These are phyloP conservation scores for Phytophthora pini DNA, from an alignment of 352 stramenopile species.

Conservation along the genomic window DNA sequence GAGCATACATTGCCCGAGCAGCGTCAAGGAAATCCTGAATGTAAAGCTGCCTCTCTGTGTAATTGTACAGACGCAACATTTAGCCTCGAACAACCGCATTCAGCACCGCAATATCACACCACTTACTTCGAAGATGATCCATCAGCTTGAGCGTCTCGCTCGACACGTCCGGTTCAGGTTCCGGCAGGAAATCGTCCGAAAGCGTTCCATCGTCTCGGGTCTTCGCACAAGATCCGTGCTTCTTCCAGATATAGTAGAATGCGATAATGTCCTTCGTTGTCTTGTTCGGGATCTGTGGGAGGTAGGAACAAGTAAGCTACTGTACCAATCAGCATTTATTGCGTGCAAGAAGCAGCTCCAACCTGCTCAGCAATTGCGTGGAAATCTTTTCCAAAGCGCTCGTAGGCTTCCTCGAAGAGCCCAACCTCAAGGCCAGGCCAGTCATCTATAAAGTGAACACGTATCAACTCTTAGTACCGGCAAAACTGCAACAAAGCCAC, in stretches of 20 bases:
- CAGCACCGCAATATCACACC: background rate
- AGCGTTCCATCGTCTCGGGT: slow-evolving; percentile 39
- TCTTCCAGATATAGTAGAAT: slow-evolving; percentile 91
- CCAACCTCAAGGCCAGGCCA: slow-evolving; percentile 80
- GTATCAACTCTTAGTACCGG: background rate
- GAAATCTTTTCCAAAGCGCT: slow-evolving; percentile 82
- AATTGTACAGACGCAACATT: background rate
- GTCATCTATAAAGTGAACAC: slow-evolving; percentile 49
- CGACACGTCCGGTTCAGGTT: slow-evolving; percentile 63
- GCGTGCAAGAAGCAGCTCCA: background rate
- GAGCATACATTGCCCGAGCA: slow-evolving; percentile 57
- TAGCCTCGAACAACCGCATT: background rate
- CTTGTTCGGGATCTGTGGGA: slow-evolving; percentile 65
- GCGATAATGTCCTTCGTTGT: slow-evolving; percentile 68
- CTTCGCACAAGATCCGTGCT: slow-evolving; percentile 60
- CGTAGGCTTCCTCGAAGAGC: slow-evolving; percentile 82
- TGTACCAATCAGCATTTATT: background rate
- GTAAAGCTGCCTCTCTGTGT: slow-evolving; percentile 67
- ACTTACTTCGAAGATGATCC: slow-evolving; percentile 70
- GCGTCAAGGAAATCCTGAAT: slow-evolving; percentile 76
- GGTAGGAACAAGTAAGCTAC: slow-evolving; percentile 1
- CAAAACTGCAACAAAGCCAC: background rate
- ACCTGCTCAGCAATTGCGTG: slow-evolving; percentile 78
- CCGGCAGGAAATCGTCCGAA: slow-evolving; percentile 55
- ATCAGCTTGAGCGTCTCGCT: slow-evolving; percentile 65